Evolutionary conservation across 768 basidiomycete species (phyloP), one percentile per base, ranked within the genome.

Genomic region (Hericium erinaceus): DNA sequence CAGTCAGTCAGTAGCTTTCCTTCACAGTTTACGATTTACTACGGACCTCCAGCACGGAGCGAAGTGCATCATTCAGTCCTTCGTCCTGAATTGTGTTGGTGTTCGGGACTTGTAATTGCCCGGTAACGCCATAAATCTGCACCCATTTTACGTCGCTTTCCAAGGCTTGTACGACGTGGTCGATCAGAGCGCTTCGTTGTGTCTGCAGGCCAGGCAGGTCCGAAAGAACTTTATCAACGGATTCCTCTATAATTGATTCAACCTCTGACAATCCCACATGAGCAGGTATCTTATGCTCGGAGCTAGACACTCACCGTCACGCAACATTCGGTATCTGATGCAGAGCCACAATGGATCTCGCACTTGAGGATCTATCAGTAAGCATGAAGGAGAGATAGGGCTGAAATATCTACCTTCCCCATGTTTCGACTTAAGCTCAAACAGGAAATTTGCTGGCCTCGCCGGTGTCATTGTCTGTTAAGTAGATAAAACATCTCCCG

Each of bases 391-490:
- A 61, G 12, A 39, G 28, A 66, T 15, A 16, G 74, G 50, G 40
- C 54, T 33, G 33, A 6, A 7, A 33, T 33, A 33, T 10, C 39
- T 56, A 89, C 87, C 80, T 74, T 81, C 79, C 2, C 85, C 85
- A 57, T 76, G 67, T 16, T 66, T 69, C 11, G 85, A 86, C 54
- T 85, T 80, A n/a, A 94, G 75, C 50, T 82, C 82, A 70, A 95
- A 97, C 46, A 97, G 64, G 66, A 89, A 92, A 61, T 85, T 83
- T 2, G 84, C 84, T 0, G 92, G 81, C 67, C 85, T 87, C 2
- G 74, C 71, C 1, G 90, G 89, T 2, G 88, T 85, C 18, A 94
- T 77, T 4, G 83, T 86, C 94, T 95, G 55, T 18, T 10, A 7
- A 44, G 12, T 56, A 15, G 18, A 9, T 48, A 37, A 64, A 41